Conservation (phyloP, 345 rosid genomes). For the Brassica rapa region DNA sequence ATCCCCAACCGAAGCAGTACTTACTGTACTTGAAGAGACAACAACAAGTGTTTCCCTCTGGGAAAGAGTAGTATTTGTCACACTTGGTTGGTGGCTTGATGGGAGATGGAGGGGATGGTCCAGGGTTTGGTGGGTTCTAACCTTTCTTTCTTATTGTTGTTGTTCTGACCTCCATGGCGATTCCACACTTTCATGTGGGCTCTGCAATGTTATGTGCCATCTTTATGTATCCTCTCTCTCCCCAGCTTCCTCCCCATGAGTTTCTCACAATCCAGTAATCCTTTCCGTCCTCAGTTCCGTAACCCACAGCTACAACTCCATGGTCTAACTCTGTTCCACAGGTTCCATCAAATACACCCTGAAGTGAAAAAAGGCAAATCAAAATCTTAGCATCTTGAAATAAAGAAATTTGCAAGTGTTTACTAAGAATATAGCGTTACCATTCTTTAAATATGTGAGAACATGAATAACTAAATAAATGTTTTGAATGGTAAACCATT, state of each 20-base stretch:
- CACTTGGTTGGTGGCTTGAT: constrained; percentile 70
- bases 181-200: constrained; percentile 78
- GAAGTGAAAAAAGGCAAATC: background rate
- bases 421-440: no score
- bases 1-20: constrained; percentile 87
- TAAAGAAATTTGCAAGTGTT: background rate
- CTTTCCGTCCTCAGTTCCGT: constrained; percentile 72
- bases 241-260: constrained; percentile 88
- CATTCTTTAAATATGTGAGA: no score
- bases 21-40: constrained; percentile 61
- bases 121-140: constrained; percentile 90
- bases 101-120: constrained; percentile 94
- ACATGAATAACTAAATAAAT: no score
- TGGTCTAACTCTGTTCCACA: constrained; percentile 87
- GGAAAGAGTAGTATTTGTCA: constrained; percentile 66
- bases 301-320: constrained; percentile 88
- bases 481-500: no score
- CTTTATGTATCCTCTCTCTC: constrained; percentile 76
- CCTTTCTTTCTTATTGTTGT: constrained; percentile 38
- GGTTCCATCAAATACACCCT: constrained; percentile 78
- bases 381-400: constrained; percentile 8
- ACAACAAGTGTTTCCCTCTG: constrained; percentile 85
- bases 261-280: constrained; percentile 86
- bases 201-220: constrained; percentile 60
- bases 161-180: constrained; percentile 53